Percentiles rank a stretch among this genome's conserved stretches.
Evolutionary conservation across 331 rosid species (phyloP).

Genomic region (Quercus lobata): DNA sequence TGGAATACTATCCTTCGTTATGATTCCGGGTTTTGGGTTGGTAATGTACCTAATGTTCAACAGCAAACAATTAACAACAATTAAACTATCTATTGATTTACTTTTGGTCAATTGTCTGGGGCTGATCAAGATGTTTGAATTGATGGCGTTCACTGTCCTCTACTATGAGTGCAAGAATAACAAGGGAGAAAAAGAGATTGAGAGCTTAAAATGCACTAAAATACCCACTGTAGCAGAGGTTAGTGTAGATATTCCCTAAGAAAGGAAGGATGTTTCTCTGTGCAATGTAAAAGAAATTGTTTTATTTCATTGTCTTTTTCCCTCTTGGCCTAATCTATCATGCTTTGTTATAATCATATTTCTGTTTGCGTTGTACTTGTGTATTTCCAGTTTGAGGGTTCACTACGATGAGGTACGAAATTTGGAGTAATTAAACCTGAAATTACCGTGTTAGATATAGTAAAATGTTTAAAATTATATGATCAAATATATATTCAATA

Average conservation of each 20-base stretch:
- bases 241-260: slow-evolving; percentile 1
- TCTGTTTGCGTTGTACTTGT: too few relatives aligned
- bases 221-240: background rate
- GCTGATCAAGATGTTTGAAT: slow-evolving; percentile 6
- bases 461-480: too few relatives aligned
- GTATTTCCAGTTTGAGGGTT: too few relatives aligned
- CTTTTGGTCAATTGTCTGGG: background rate
- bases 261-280: background rate
- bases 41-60: too few relatives aligned
- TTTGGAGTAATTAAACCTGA: too few relatives aligned
- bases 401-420: too few relatives aligned
- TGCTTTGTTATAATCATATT: too few relatives aligned
- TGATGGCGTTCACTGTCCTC: slow-evolving; percentile 17
- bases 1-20: background rate
- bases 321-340: too few relatives aligned
- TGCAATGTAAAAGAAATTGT: too few relatives aligned
- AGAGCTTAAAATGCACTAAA: slow-evolving; percentile 8
- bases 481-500: too few relatives aligned
- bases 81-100: background rate
- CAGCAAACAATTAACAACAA: background rate
- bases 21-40: background rate
- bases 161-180: slow-evolving; percentile 24
- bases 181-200: slow-evolving; percentile 24
- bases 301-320: too few relatives aligned
- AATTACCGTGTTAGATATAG: too few relatives aligned